Base-by-base conservation (phyloP, 2,329 filamentous ascomycete genomes). In the Capronia epimyces region DNA sequence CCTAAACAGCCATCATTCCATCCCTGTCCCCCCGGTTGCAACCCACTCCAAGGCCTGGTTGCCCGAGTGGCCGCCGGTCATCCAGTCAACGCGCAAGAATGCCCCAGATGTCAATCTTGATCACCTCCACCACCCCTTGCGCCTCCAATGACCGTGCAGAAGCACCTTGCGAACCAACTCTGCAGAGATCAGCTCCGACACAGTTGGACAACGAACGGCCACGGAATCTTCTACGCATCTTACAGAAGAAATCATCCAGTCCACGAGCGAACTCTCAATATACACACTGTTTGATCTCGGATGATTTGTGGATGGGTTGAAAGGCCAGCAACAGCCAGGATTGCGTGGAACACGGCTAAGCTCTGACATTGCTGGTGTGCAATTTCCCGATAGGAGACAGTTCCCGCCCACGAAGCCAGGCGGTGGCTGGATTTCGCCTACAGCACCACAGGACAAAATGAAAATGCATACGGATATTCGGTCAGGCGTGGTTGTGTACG, bases 161-260 rank as follows among this genome's bases (percentile, higher is more conserved):
- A 54, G 22, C 29, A 15, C 29, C 44, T 16, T 25, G 20, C 25
- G 24, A 39, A 40, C 29, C 29, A 36, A 22, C 16, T 46, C 40
- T 37, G 15, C 22, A 42, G 39, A 22, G 20, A 22, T 24, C 20
- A 25, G 21, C n/a, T 24, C 16, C 25, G 25, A 32, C 50, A 46
- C 47, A 37, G 50, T 48, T 50, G 52, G 52, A 50, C 52, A 54
- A 48, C 52, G 47, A 54, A 50, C 44, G 47, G 52, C 44, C 52
- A 50, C 47, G 43, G 52, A 54, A 54, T 45, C 37, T 54, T 54
- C 52, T 50, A 48, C 52, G 37, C 47, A 25, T 22, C 39, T 49
- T 27, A 39, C 36, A 27, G 31, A 39, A n/a, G 37, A 32, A 29
- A 37, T 27, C 25, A 32, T 37, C 12, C 29, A 3, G 24, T 13